Evolutionary conservation across 352 stramenopile genomes (phyloP).

Genomic region (Pythium dissotocum): DNA sequence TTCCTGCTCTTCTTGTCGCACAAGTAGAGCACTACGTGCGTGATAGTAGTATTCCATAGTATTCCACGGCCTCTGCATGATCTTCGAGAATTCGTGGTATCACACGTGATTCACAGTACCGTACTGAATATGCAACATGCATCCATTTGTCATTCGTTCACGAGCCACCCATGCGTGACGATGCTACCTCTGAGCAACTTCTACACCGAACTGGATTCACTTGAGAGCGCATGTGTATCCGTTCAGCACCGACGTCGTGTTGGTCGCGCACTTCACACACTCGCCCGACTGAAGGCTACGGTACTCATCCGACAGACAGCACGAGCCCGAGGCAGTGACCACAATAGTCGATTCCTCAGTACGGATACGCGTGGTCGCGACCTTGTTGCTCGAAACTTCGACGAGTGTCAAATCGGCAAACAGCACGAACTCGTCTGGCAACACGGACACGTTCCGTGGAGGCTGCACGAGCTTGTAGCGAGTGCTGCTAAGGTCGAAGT

Average conservation of each 20-base stretch:
- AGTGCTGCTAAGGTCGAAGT: conserved; percentile 14
- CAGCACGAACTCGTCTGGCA: conserved; percentile 7
- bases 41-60: too few relatives aligned
- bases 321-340: not conserved
- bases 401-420: conserved; percentile 20
- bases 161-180: too few relatives aligned
- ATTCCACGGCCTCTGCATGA: too few relatives aligned
- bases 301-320: conserved; percentile 9
- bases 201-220: not conserved
- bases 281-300: conserved; percentile 7
- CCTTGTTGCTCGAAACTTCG: not conserved
- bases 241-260: conserved; percentile 4
- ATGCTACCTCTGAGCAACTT: too few relatives aligned
- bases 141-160: too few relatives aligned
- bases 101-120: too few relatives aligned
- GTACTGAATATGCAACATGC: too few relatives aligned
- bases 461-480: conserved; percentile 6
- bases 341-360: not conserved
- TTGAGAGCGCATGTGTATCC: conserved; percentile 11
- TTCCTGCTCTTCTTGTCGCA: too few relatives aligned
- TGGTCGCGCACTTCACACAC: conserved; percentile 10
- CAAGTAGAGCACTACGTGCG: too few relatives aligned
- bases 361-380: not conserved
- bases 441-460: not conserved
- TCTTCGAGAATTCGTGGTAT: too few relatives aligned